Percentiles rank a stretch among this genome's conserved stretches.
These are phyloP conservation scores for Fusarium udum DNA, from an alignment of 2,329 filamentous ascomycete genomes.

Conservation along the genomic window DNA sequence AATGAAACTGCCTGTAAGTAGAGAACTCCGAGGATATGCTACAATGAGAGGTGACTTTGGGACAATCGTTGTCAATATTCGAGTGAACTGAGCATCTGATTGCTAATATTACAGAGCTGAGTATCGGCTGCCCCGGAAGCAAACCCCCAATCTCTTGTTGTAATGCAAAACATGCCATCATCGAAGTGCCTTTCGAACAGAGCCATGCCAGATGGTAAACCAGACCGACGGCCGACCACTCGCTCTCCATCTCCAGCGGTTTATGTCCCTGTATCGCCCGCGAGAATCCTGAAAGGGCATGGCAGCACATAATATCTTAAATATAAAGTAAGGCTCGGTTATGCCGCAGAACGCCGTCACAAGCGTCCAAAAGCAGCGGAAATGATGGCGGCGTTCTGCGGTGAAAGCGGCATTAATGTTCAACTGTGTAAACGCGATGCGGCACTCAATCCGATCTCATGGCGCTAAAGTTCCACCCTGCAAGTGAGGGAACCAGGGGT, in stretches of 20 bases:
- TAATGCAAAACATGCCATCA: not conserved
- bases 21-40: not conserved
- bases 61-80: not conserved
- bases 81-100: not conserved
- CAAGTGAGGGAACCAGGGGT: not conserved
- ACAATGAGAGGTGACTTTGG: not conserved
- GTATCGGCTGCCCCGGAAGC: not conserved
- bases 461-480: not conserved
- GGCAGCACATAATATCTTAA: not conserved
- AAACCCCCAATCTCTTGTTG: not conserved
- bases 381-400: conserved; percentile 24
- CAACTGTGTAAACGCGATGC: not conserved
- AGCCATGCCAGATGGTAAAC: not conserved
- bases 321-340: conserved; percentile 7
- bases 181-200: not conserved
- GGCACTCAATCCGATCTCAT: not conserved
- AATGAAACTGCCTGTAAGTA: not conserved
- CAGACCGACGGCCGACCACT: not conserved
- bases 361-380: not conserved
- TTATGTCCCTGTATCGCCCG: conserved; percentile 18
- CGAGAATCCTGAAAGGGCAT: not conserved
- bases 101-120: not conserved
- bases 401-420: conserved; percentile 1
- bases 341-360: conserved; percentile 24
- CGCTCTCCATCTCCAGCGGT: not conserved